Base-by-base conservation (phyloP, 495 filamentous ascomycete genomes). In the Neurospora sp. region DNA sequence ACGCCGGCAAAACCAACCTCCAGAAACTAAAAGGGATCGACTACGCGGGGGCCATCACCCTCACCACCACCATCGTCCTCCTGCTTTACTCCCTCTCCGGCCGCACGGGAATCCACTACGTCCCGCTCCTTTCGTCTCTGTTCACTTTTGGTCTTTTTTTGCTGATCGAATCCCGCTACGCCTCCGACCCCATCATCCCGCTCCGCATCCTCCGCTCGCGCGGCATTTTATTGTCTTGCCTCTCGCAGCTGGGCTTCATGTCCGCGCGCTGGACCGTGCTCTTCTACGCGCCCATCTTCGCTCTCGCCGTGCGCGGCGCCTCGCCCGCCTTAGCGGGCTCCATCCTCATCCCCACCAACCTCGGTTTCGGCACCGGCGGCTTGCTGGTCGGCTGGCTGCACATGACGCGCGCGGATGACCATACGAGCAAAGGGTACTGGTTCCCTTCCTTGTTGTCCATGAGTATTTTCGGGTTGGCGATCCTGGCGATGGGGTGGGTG, bases 281-380 rank as follows among this genome's bases (percentile, higher is more conserved):
- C 8, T 94, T 93, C 80, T 94, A 91, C 82, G 85, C 89, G 0
- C 92, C 92, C 0, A 87, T 91, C 39, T 93, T 92, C 75, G 88
- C 91, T 7, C 87, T 94, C 71, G 89, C 91, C 4, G 89, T 94
- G 0, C 87, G 88, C 5, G 86, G 85, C 69, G 90, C 91, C 84
- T 79, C 82, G 11, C 89, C 91, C 4, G 90, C 90, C 5, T 80
- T 85, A 1, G 91, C 91, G 1, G 92, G 92, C 0, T 83, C 89
- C 20, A 90, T 94, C 40, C 82, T 95, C 5, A 86, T 94, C 68
- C 91, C 92, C 0, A 94, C 91, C 1, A 95, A 94, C 78, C 77
- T 86, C 3, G 92, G 92, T 0, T 94, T 95, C 75, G 92, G 88
- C 0, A 65, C 85, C 3, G 92, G 92, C 39, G 92, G 92, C 0